Evolutionary conservation across 2,329 filamentous ascomycete species (phyloP).

Genomic region (Clathrospora elynae): DNA sequence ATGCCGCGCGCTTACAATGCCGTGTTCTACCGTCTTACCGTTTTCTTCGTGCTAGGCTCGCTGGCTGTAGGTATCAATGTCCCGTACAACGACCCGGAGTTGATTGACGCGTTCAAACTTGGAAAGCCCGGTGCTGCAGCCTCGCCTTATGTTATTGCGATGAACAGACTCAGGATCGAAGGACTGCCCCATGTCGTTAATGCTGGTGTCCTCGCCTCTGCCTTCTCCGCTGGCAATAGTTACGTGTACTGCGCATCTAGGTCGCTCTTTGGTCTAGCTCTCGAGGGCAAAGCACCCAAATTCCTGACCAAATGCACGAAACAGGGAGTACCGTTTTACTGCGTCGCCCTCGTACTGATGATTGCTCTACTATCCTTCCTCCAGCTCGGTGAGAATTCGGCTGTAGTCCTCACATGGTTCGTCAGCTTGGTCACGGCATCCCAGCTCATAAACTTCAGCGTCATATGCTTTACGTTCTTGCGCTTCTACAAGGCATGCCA

Average conservation of each 20-base stretch:
- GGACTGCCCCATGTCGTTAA: conserved; percentile 65
- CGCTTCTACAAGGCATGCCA: conserved; percentile 71
- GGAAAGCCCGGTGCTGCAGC: conserved; percentile 69
- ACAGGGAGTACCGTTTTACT: conserved; percentile 73
- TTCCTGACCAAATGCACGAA: conserved; percentile 64
- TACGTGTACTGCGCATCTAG: conserved; percentile 62
- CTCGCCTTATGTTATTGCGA: conserved; percentile 66
- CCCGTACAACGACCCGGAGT: conserved; percentile 67
- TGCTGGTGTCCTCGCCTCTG: conserved; percentile 60
- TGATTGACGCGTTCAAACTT: conserved; percentile 64
- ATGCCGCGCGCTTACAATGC: conserved; percentile 78
- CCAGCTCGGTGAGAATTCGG: conserved; percentile 70
- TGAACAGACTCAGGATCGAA: conserved; percentile 60
- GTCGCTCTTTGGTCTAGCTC: conserved; percentile 59
- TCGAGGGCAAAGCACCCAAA: conserved; percentile 60
- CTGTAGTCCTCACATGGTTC: conserved; percentile 75
- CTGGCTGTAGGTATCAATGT: conserved; percentile 72
- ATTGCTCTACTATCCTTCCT: conserved; percentile 76
- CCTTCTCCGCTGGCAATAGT: conserved; percentile 62
- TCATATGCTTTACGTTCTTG: conserved; percentile 72
- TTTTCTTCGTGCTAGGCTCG: conserved; percentile 76
- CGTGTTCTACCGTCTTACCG: conserved; percentile 76
- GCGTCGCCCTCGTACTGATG: conserved; percentile 67
- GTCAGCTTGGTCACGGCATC: conserved; percentile 75
- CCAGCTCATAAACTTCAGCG: conserved; percentile 56